Base-by-base conservation (phyloP, 1,139 yeast species). In the Hyphopichia khmerensis region DNA sequence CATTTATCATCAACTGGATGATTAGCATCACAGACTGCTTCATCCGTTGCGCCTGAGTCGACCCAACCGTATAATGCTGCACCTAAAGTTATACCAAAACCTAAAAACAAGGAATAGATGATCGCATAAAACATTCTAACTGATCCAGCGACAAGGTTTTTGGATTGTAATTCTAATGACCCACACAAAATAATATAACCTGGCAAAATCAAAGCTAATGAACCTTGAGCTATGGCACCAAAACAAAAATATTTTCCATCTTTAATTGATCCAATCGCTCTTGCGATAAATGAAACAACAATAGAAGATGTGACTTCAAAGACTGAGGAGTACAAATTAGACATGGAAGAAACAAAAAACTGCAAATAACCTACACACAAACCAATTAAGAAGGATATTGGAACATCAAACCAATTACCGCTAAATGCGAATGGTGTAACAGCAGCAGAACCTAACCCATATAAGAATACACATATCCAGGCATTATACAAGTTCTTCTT, bases 101-200 rank as follows among this genome's bases (percentile, higher is more conserved):
- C 95, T 43, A 91, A 73, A 61, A 91, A 88, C 43, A 90, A 66
- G 3, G 97, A 90, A 60, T 93, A 91, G 40, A 91, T 89, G 52
- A 91, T 84, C 16, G 98, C 97, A 62, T 91, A 91, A 58, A 91
- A 89, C 97, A 93, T 89, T 55, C 98, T 73, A 39, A 91, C 98
- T 1, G 96, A 79, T 0, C 98, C 98, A 0, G 97, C 96, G 21
- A 91, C 96, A 40, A 91, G 62, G 55, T 88, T 91, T 56, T 95
- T 77, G 18, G 96, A 85, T 62, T 91, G 98, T 37, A 91, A 69
- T 57, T 91, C 98, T 44, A 91, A 67, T 0, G 97, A 86, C 1
- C 98, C 98, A 68, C 96, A 87, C 38, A 84, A 65, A 62, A 91
- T 91, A 49, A 90, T 89, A 60, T 90, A 91, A 0, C 98, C 98